A percentile compares a stretch with the other conserved stretches of the same genome.
Evolutionary conservation across 805 yeast species (phyloP).

Genomic region (Cyberlindnera suaveolens): DNA sequence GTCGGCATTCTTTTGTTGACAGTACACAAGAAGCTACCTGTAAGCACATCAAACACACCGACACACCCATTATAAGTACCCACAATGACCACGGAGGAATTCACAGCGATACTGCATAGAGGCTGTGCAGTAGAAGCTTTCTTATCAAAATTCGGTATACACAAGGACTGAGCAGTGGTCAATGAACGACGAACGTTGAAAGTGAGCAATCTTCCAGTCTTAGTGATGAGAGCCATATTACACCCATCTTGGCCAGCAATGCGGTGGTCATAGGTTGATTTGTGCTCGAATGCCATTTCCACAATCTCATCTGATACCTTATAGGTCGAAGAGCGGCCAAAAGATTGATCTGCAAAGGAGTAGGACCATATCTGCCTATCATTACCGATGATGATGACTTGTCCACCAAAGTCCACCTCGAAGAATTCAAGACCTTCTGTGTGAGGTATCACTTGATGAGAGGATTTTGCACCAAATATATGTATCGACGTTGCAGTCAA

Average conservation of each 20-base stretch:
- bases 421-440: constrained; percentile 5
- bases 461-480: background rate
- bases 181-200: constrained; percentile 12
- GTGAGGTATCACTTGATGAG: constrained; percentile 3
- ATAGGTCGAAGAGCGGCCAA: constrained; percentile 8
- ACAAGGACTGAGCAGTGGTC: background rate
- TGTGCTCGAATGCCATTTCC: constrained; percentile 13
- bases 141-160: constrained; percentile 2
- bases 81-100: constrained; percentile 17
- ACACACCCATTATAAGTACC: constrained; percentile 21
- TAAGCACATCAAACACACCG: constrained; percentile 18
- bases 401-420: constrained; percentile 22
- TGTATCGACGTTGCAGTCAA: constrained; percentile 3
- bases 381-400: constrained; percentile 10
- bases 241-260: constrained; percentile 25
- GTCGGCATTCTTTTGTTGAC: constrained; percentile 17
- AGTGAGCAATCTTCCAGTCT: constrained; percentile 7
- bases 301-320: constrained; percentile 9
- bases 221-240: constrained; percentile 16
- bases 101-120: constrained; percentile 16
- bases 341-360: constrained; percentile 8
- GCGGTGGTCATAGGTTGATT: constrained; percentile 4
- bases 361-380: constrained; percentile 1
- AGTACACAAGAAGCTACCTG: constrained; percentile 13
- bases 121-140: constrained; percentile 5